Evolutionary conservation across 1,284 basidiomycete genomes (phyloP).

Genomic region (Moesziomyces sp.): DNA sequence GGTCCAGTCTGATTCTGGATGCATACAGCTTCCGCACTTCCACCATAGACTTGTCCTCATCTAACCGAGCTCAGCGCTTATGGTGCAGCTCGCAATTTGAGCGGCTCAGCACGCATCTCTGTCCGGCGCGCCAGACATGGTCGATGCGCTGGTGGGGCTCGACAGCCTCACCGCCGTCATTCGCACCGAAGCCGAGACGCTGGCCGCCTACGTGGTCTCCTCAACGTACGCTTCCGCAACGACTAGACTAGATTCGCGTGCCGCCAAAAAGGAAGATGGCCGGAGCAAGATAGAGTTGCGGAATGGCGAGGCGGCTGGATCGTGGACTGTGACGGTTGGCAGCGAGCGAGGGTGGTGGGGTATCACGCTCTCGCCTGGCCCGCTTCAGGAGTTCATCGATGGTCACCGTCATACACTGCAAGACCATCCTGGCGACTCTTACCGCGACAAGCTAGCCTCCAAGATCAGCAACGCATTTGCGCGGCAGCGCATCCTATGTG

Average conservation of each 20-base stretch:
- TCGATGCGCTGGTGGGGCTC: not conserved
- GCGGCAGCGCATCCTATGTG: constrained; percentile 19
- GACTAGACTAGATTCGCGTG: too few species aligned
- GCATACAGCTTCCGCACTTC: not conserved
- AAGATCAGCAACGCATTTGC: constrained; percentile 10
- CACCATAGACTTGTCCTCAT: not conserved
- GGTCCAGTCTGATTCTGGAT: not conserved
- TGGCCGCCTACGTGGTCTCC: constrained; percentile 1
- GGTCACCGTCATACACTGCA: not conserved
- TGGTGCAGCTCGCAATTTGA: too few species aligned
- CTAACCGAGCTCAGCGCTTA: too few species aligned
- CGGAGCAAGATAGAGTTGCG: too few species aligned
- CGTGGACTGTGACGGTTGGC: constrained; percentile 13
- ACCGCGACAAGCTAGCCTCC: not conserved
- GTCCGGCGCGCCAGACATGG: not conserved
- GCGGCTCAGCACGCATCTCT: too few species aligned
- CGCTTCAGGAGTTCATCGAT: not conserved
- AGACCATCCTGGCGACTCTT: not conserved
- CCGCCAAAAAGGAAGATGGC: too few species aligned
- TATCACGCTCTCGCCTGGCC: not conserved
- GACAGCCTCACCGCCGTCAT: not conserved
- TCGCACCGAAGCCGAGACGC: not conserved
- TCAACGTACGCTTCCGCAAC: not conserved
- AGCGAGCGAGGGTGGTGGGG: constrained; percentile 29
- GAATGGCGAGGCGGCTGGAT: not conserved